Conservation (phyloP, 2,329 filamentous ascomycete species). For the Aureobasidium sp. region DNA sequence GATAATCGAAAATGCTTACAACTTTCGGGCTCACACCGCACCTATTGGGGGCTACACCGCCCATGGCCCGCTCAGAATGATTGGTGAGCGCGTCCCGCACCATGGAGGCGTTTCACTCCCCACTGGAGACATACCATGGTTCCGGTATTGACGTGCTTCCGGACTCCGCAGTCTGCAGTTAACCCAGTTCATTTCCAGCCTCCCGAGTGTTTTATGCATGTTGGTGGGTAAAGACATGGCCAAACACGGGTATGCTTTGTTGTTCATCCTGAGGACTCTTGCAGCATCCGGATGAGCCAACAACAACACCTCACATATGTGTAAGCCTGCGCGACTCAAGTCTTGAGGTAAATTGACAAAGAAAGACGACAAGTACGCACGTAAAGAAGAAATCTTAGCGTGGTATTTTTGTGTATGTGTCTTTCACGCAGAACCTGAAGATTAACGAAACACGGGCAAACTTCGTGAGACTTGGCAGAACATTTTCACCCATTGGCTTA, state of each 20-base stretch:
- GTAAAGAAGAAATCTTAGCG: background rate
- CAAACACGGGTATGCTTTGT: background rate
- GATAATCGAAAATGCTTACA: conserved; percentile 3
- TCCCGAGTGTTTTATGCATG: background rate
- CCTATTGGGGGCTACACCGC: conserved; percentile 4
- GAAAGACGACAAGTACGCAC: background rate
- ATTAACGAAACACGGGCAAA: background rate
- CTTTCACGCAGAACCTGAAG: background rate
- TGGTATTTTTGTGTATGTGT: background rate
- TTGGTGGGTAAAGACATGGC: background rate
- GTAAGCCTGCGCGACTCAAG: background rate
- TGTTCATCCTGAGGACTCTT: background rate
- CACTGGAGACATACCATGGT: background rate
- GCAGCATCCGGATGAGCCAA: background rate
- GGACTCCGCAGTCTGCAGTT: background rate
- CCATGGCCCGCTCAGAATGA: background rate
- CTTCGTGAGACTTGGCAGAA: background rate
- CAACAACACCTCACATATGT: background rate
- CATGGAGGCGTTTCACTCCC: background rate
- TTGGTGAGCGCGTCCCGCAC: conserved; percentile 1
- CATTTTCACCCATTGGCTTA: background rate
- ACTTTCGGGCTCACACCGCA: conserved; percentile 3
- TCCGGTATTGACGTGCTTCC: background rate
- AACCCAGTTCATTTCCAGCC: background rate
- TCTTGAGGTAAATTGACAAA: background rate